Conservation (phyloP, 148 eudicot species). For the Diospyros lotus region DNA sequence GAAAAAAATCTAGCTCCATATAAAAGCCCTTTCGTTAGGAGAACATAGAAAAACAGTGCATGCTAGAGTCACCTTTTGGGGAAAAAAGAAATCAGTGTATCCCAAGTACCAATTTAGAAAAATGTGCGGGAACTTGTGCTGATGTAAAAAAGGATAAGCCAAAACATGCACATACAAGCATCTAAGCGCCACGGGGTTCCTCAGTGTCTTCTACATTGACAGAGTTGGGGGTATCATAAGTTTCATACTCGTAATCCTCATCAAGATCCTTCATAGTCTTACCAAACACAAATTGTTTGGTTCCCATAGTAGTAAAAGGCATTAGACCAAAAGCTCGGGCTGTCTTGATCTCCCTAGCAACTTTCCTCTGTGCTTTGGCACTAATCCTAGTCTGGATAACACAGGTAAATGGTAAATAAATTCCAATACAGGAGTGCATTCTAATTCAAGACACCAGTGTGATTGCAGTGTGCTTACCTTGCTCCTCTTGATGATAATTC, state of each 20-base stretch:
- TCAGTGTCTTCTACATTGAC: conserved; percentile 25
- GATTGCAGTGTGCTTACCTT: conserved; percentile 37
- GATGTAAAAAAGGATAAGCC: background rate
- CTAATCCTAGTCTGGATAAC: conserved; percentile 70
- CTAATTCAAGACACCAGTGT: background rate
- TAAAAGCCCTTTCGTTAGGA: no score
- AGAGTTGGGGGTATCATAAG: conserved; percentile 25
- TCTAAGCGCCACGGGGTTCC: conserved; percentile 23
- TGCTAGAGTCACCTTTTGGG: no score
- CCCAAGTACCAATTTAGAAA: background rate
- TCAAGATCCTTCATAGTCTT: conserved; percentile 54
- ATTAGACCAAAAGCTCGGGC: conserved; percentile 86
- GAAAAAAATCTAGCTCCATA: no score
- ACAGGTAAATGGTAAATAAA: background rate
- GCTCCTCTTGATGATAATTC: conserved; percentile 82
- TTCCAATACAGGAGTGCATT: background rate
- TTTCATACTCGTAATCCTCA: conserved; percentile 17
- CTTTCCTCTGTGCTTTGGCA: conserved; percentile 91
- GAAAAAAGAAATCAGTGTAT: no score
- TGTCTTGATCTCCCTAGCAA: conserved; percentile 92
- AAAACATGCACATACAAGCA: background rate
- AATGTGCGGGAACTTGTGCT: background rate
- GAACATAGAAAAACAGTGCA: no score
- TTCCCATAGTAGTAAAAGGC: conserved; percentile 93
- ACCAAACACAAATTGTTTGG: conserved; percentile 58